Base-by-base conservation (phyloP, 441 rosid genomes). In the Gossypium gossypioides region DNA sequence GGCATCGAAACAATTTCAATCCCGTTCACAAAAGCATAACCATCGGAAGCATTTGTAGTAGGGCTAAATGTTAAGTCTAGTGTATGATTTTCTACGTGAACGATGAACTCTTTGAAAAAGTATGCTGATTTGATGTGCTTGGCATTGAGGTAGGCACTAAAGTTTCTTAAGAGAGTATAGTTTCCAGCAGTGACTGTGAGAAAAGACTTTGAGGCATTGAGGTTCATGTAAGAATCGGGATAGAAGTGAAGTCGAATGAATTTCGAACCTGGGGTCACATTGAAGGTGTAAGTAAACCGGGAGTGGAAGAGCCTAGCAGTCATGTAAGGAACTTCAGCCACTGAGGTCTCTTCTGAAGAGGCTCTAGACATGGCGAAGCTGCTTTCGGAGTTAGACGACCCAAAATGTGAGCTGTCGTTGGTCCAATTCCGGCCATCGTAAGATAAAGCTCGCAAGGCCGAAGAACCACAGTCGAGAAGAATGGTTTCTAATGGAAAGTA, bases 11-110 rank as follows among this genome's bases (percentile, higher is more conserved):
- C 29, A 51, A 50, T 18, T 27, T 68, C 71, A 27, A 68, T 50
- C 18, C 59, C 37, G 2, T 65, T 65, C 21, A 65, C 40, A 7
- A 81, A 81, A 3, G 69, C 78, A 55, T 72, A 79, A 18, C 21
- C 3, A 15, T 48, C 22, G 4, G 3, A 48, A 48, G 21, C 42
- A 25, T 51, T 50, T 27, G 59, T 15, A 0, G 59, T 50, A 50
- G 46, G 59, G 44, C 59, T 50, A 27, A 68, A 68, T 6, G 71
- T 48, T 10, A 68, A 68, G 59, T 50, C 15, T 29, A 27, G 46
- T 16, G 8, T 8, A 25, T 16, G 42, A 15, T 29, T 51, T 15
- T 25, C 42, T 0, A 50, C 25, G 27, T 68, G 59, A 51, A 50
- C 44, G 37, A 50, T 50, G 1, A 50, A 68, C 46, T 51, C 71